Evolutionary conservation across 176 grass and related monocot genomes (phyloP).

Genomic region (Phoenix roebelenii): DNA sequence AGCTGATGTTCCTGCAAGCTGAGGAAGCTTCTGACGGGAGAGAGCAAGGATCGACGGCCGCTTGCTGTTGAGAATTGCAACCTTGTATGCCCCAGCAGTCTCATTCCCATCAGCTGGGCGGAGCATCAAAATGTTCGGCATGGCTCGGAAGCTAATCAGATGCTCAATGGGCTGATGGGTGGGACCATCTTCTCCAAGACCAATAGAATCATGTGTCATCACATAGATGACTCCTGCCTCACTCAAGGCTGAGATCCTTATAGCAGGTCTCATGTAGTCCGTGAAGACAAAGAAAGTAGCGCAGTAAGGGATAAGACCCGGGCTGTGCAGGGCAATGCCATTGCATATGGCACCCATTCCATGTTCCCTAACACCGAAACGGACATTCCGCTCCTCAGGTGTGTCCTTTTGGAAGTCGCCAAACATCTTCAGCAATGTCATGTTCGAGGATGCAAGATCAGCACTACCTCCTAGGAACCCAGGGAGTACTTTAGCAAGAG

Average conservation of each 20-base stretch:
- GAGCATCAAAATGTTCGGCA: conserved; percentile 44
- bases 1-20: conserved; percentile 26
- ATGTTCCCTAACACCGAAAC: conserved; percentile 50
- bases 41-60: conserved; percentile 40
- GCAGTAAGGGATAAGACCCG: conserved; percentile 43
- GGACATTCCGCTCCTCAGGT: conserved; percentile 41
- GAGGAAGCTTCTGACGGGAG: conserved; percentile 42
- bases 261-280: conserved; percentile 57
- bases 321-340: conserved; percentile 40
- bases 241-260: conserved; percentile 42
- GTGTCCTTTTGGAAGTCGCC: conserved; percentile 51
- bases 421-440: conserved; percentile 49
- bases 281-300: conserved; percentile 59
- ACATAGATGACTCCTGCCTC: conserved; percentile 44
- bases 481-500: conserved; percentile 49
- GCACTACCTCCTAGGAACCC: conserved; percentile 52
- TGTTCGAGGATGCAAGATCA: conserved; percentile 54
- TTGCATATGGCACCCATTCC: conserved; percentile 51
- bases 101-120: conserved; percentile 56
- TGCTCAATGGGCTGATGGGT: conserved; percentile 59
- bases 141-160: conserved; percentile 41
- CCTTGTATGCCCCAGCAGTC: conserved; percentile 36
- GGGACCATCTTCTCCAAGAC: conserved; percentile 52
- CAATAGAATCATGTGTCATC: conserved; percentile 59
- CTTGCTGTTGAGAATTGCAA: conserved; percentile 32